phyloP scores from a whole-genome alignment of 306 rosid genomes.

The Sindora glabra region DNA sequence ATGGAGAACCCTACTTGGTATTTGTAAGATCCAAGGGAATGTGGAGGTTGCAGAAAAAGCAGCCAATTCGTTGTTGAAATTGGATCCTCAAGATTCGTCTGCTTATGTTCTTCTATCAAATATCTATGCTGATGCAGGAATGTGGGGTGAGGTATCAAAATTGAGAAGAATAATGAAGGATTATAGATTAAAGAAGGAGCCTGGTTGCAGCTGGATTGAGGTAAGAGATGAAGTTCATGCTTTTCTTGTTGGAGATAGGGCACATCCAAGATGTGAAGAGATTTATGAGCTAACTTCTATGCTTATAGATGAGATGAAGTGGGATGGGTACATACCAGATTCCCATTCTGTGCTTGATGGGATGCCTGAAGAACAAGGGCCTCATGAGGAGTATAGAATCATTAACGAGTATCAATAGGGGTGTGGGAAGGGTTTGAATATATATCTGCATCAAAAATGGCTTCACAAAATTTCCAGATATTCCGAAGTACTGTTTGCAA shows the following conservation, averaged over 20 bases:
- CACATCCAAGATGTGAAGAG: slow-evolving; percentile 74
- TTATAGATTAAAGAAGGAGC: slow-evolving; percentile 61
- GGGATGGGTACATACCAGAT: slow-evolving; percentile 41
- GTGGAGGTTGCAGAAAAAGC: slow-evolving; percentile 77
- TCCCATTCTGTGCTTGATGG: slow-evolving; percentile 34
- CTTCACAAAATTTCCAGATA: neutral
- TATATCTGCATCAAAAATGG: neutral
- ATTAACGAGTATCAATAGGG: neutral
- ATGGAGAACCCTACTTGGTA: slow-evolving; percentile 79
- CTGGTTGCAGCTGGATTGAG: slow-evolving; percentile 97
- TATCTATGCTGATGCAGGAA: slow-evolving; percentile 58
- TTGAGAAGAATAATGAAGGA: slow-evolving; percentile 65
- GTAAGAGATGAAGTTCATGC: slow-evolving; percentile 64
- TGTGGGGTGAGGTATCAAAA: slow-evolving; percentile 70
- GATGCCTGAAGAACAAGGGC: slow-evolving; percentile 33
- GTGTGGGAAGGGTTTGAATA: neutral
- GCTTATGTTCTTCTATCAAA: slow-evolving; percentile 67
- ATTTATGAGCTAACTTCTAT: slow-evolving; percentile 48
- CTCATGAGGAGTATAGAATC: slow-evolving; percentile 7
- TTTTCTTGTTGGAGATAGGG: slow-evolving; percentile 74
- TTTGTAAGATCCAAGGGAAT: slow-evolving; percentile 68
- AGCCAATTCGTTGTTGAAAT: slow-evolving; percentile 33
- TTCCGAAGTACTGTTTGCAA: neutral
- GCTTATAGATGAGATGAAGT: slow-evolving; percentile 60
- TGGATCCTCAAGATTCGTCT: slow-evolving; percentile 79